A percentile compares a stretch with the other conserved stretches of the same genome.
These are phyloP conservation scores for Malbranchea cinnamomea DNA, from an alignment of 2,329 filamentous ascomycete species.

Conservation along the genomic window DNA sequence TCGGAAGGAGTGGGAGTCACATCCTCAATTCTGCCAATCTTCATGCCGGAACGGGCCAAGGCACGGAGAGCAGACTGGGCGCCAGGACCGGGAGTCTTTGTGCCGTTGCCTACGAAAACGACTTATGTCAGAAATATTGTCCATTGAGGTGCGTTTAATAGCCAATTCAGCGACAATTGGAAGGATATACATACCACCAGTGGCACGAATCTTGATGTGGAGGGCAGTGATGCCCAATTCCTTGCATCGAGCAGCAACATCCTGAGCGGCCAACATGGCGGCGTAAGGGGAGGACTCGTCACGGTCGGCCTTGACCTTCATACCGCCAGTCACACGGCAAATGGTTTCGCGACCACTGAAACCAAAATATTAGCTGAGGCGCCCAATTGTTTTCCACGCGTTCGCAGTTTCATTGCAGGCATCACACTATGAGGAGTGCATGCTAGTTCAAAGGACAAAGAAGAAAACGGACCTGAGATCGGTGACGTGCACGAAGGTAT, in stretches of 20 bases:
- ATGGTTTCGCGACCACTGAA: conserved; percentile 98
- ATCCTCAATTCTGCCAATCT: conserved; percentile 99
- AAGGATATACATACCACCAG: conserved; percentile 56
- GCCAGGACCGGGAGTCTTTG: conserved; percentile 98
- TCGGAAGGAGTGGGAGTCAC: conserved; percentile 98
- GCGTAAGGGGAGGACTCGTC: conserved; percentile 99
- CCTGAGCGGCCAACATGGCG: conserved; percentile 99
- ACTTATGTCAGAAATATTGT: conserved; percentile 4
- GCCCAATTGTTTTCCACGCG: no score
- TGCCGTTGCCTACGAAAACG: conserved; percentile 62
- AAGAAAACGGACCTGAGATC: conserved; percentile 65
- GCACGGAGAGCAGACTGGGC: conserved; percentile 98
- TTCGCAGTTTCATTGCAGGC: conserved; percentile 4
- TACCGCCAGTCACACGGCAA: conserved; percentile 98
- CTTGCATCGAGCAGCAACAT: conserved; percentile 84
- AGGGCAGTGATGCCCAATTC: conserved; percentile 82
- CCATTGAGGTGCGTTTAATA: not conserved
- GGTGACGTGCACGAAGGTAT: conserved; percentile 96
- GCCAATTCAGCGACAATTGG: not conserved
- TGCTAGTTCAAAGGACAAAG: conserved; percentile 7
- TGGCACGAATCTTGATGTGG: conserved; percentile 99
- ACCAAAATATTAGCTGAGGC: conserved; percentile 44
- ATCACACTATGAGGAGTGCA: conserved; percentile 3
- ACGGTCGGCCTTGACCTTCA: conserved; percentile 99
- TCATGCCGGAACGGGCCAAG: conserved; percentile 97